Conservation (phyloP, 2,329 filamentous ascomycete species). For the Calonectria honghensis region DNA sequence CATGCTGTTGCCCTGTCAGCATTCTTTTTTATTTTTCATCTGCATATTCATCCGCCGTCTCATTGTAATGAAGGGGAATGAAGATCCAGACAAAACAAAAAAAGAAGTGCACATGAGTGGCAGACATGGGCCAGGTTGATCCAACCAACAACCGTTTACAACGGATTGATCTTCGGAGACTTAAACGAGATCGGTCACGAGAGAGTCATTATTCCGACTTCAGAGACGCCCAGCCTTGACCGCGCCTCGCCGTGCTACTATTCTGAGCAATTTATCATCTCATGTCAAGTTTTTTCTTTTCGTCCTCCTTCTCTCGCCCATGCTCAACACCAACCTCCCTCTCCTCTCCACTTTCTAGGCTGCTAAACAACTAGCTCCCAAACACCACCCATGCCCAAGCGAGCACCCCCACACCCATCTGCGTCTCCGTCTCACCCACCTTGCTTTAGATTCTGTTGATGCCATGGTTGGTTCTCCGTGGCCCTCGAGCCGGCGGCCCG, state of each 20-base stretch:
- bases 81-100: not conserved
- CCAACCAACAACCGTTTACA: slow-evolving; percentile 4
- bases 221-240: slow-evolving; percentile 10
- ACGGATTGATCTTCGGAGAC: slow-evolving; percentile 14
- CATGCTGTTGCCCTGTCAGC: slow-evolving; percentile 11
- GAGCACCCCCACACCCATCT: slow-evolving; percentile 45
- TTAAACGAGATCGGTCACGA: slow-evolving; percentile 21
- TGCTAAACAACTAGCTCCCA: slow-evolving; percentile 24
- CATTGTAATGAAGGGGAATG: slow-evolving; percentile 1
- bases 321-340: slow-evolving; percentile 42
- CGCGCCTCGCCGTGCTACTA: slow-evolving; percentile 46
- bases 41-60: not conserved
- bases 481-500: not conserved
- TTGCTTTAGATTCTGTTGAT: not conserved
- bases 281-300: slow-evolving; percentile 30
- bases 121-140: slow-evolving; percentile 1
- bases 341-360: slow-evolving; percentile 4
- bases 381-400: slow-evolving; percentile 21
- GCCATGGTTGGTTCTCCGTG: slow-evolving; percentile 10
- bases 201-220: not conserved
- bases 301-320: not conserved
- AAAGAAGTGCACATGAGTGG: not conserved
- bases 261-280: slow-evolving; percentile 49
- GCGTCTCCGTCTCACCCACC: slow-evolving; percentile 40
- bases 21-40: not conserved